These are phyloP conservation scores for Carex pumila DNA, from an alignment of 176 grass and related monocot species.

Conservation along the genomic window DNA sequence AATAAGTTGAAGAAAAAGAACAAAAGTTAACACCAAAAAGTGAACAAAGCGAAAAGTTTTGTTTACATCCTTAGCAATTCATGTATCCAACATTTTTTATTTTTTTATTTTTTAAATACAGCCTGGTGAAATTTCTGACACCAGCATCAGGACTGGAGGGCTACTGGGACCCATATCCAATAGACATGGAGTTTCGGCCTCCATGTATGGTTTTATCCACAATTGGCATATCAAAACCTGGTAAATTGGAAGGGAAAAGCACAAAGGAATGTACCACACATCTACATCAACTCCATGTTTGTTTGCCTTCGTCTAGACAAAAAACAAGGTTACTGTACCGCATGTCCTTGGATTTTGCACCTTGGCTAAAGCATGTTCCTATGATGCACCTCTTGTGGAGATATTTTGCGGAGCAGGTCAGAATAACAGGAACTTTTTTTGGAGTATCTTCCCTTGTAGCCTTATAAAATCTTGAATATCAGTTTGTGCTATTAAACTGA, in stretches of 20 bases:
- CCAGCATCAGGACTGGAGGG: slow-evolving; percentile 84
- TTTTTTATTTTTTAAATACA: slow-evolving; percentile 16
- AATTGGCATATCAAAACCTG: slow-evolving; percentile 92
- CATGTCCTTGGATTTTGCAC: slow-evolving; percentile 93
- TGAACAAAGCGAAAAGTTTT: not conserved
- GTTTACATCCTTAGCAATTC: not conserved
- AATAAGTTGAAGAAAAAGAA: not conserved
- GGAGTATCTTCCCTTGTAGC: not conserved
- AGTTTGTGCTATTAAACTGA: not conserved
- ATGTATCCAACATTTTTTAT: not conserved
- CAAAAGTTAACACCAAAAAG: not conserved
- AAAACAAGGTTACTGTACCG: slow-evolving; percentile 92
- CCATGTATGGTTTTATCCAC: slow-evolving; percentile 93
- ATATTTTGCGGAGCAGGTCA: slow-evolving; percentile 87
- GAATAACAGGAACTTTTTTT: not conserved
- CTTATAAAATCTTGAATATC: not conserved
- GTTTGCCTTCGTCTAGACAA: slow-evolving; percentile 76
- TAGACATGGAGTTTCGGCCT: slow-evolving; percentile 93
- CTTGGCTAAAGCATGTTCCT: slow-evolving; percentile 84
- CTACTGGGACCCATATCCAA: slow-evolving; percentile 97
- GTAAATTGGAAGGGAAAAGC: slow-evolving; percentile 78
- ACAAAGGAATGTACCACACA: slow-evolving; percentile 72
- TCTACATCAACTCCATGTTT: slow-evolving; percentile 91
- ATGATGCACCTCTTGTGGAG: slow-evolving; percentile 76
- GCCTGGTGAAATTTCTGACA: slow-evolving; percentile 90